Evolutionary conservation across 352 stramenopile species (phyloP), one percentile per base, ranked within the genome.

Genomic region (Phytophthora kernoviae): DNA sequence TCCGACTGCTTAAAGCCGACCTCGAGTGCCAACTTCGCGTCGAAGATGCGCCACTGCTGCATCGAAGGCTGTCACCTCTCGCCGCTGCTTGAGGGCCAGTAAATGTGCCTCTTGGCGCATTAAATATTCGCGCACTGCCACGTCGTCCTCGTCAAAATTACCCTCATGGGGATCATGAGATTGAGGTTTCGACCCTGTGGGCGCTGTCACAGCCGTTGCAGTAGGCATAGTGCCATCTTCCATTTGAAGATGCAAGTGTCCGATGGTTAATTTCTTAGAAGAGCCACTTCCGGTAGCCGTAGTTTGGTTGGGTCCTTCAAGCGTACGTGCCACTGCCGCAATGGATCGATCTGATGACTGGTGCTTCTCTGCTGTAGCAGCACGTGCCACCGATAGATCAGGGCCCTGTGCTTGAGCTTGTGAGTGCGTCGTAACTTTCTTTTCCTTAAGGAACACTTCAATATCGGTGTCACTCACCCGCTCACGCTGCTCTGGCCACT

Each of bases 401-500:
- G 18, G 33, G 11, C 50, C 42, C 18, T 5, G 30, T 3, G 32
- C 44, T 26, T 37, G 54, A 20, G 45, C 55, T 51, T 44, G 61
- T 54, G 62, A 73, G 52, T 83, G 73, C 14, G 68, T 68, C 22
- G 54, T 51, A 10, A 91, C 75, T 20, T 71, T 75, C 59, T 84
- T 81, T 33, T 91, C 77, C 4, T 56, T 59, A 17, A 89, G 36
- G 52, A 81, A 97, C 3, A 87, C 62, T 17, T 91, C 76, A 33
- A 96, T 78, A 49, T 97, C 89, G 20, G 63, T 58, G 30, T 93
- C 76, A n/a, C 74, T 90, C 17, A 96, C 79, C 20, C 86, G 77
- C 36, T 96, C 84, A 37, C 84, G 81, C 55, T 96, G 85, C 67
- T 98, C 92, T 0, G 91, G 90, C 88, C 88, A 97, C 69, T 97